Evolutionary conservation across 495 filamentous ascomycete species (phyloP), one percentile per base, ranked within the genome.

Genomic region (Penicillium flavigenum): DNA sequence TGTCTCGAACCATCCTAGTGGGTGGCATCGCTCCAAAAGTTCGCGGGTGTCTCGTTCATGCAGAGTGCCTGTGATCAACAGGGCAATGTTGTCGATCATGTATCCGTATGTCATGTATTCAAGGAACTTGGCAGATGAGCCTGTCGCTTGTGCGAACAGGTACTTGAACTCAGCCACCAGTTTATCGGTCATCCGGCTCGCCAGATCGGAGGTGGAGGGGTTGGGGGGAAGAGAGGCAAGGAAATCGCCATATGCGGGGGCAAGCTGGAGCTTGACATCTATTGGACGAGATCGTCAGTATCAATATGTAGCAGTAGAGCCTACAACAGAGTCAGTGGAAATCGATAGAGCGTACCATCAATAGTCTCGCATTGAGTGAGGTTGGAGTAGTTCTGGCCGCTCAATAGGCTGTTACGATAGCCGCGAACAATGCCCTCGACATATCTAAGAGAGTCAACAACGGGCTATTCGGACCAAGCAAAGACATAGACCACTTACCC

Each of bases 61-160:
- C 19, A 99, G 83, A 19, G 95, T 99, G 59, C 95, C 94, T 38
- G 94, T 99, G 73, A 99, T 99, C 64, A 99, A 85, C 22, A 99
- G 86, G 26, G 94, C 95, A 41, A 99, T 91, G 71, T 99, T 99
- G 75, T 99, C 94, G 74, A 99, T 99, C 94, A 99, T 99, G 79
- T 99, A 99, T 46, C 91, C 92, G 67, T 99, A 98, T 11, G 93
- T 98, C 54, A 99, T 77, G 72, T 96, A 99, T 67, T 96, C 90
- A 77, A 98, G 87, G 72, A 99, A 99, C 64, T 89, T 91, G 49
- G 92, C 87, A 20, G 96, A 84, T 0, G 90, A 89, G 7, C 94
- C 95, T 5, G 89, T 88, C 16, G 95, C 87, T 68, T 98, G 95
- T 41, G 90, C 91, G 63, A 92, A 87, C 50, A 99, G 79, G 70